A percentile compares a stretch with the other conserved stretches of the same genome.
These are phyloP conservation scores for Aureobasidium sp. DNA, from an alignment of 2,329 filamentous ascomycete species.

Conservation along the genomic window DNA sequence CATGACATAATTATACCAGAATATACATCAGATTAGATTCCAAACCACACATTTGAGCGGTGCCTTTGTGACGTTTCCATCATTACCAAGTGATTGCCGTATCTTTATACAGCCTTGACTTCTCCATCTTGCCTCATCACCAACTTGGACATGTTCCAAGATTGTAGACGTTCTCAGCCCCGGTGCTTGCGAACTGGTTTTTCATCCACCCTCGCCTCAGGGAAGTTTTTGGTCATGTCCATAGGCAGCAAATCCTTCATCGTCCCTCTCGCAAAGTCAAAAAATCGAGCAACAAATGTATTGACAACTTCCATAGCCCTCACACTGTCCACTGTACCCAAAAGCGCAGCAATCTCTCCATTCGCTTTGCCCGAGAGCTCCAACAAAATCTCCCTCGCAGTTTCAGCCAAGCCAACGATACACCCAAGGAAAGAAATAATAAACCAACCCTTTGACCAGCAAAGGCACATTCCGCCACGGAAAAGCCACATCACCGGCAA, in stretches of 20 bases:
- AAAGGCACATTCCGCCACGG: constrained; percentile 14
- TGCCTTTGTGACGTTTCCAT: not conserved
- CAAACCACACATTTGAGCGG: not conserved
- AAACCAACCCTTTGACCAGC: constrained; percentile 14
- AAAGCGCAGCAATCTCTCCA: not conserved
- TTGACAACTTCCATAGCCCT: not conserved
- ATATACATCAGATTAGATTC: not conserved
- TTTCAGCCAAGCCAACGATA: constrained; percentile 4
- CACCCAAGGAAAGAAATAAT: constrained; percentile 15
- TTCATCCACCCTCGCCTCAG: not conserved
- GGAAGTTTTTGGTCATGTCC: not conserved
- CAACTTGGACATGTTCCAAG: not conserved
- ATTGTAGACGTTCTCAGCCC: not conserved
- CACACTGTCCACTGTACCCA: not conserved
- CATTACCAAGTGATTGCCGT: too few relatives aligned
- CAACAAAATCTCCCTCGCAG: not conserved
- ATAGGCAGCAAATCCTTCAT: not conserved
- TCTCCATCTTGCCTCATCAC: not conserved
- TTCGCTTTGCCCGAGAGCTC: not conserved
- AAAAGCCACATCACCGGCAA: constrained; percentile 4
- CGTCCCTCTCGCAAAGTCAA: not conserved
- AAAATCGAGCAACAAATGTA: not conserved
- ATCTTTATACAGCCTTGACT: too few relatives aligned
- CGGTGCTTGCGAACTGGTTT: not conserved
- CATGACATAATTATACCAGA: not conserved